Evolutionary conservation across 345 rosid genomes (phyloP), one percentile per base, ranked within the genome.

Genomic region (Acer campestre): DNA sequence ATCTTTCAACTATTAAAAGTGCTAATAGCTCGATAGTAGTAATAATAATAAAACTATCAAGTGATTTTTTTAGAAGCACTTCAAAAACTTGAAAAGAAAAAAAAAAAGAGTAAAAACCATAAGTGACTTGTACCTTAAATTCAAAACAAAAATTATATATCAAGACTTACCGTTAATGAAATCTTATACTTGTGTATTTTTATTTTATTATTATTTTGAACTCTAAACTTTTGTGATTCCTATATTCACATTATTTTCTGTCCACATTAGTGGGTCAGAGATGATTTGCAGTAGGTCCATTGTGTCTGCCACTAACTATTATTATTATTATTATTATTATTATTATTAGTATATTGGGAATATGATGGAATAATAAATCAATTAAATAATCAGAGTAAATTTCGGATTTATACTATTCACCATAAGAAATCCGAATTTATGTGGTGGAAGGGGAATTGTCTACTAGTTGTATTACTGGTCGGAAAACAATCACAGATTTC

Each of bases 301-400:
- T 31, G 7, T 80, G 86, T 84, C 84, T 75, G 84, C 84, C 86
- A 84, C 82, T 31, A 31, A 31, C 35, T 31, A 31, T 31, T 31
- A 31, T 31, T 31, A 31, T 3, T 31, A 31, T 31, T 31, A 31
- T 29, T 29, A 31, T 31, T 31, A 31, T 31, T 31, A 31, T 3
- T 31, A 31, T 31, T 31, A 31, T 29, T 29, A n/a, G n/a, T n/a
- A 29, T 29, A 29, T 29, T 29, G 31, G 3, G 31, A 29, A 29
- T 29, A 29, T 29, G 31, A 29, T n/a, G n/a, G n/a, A 29, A 29
- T 29, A 29, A 3, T 31, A 31, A 3, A 31, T 31, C 35, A 31
- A 31, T 31, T 31, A 31, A 31, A 31, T 31, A 31, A 3, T 31
- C 35, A 31, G 35, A 31, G 5, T 31, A 31, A 31, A 31, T 31